A percentile compares a stretch with the other conserved stretches of the same genome.
Evolutionary conservation across 2,329 filamentous ascomycete species (phyloP).

Genomic region (Penicillium decumbens): DNA sequence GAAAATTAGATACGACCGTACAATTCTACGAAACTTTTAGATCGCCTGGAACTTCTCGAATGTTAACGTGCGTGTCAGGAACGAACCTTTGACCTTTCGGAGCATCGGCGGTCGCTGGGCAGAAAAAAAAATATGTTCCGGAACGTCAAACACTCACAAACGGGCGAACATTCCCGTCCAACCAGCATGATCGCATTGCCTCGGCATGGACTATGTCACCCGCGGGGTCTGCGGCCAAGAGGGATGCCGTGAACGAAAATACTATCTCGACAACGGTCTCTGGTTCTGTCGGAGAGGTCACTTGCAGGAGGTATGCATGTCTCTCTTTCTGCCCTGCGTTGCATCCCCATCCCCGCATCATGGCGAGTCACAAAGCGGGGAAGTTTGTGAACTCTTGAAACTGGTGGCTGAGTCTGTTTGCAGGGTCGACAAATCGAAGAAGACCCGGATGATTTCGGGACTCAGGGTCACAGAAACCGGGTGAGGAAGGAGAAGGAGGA

Average conservation of each 20-base stretch:
- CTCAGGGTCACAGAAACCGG: conserved; percentile 54
- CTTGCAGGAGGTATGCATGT: conserved; percentile 61
- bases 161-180: conserved; percentile 8
- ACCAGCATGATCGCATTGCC: conserved; percentile 30
- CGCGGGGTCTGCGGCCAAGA: conserved; percentile 52
- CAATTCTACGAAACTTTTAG: neutral
- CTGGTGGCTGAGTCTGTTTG: neutral
- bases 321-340: conserved; percentile 4
- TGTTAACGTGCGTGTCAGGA: neutral
- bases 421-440: conserved; percentile 46
- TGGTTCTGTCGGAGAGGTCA: conserved; percentile 78
- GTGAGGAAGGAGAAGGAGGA: conserved; percentile 53
- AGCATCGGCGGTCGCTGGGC: conserved; percentile 21
- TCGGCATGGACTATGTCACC: conserved; percentile 42
- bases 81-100: neutral
- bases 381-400: neutral
- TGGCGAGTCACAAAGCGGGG: conserved; percentile 3
- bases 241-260: conserved; percentile 66
- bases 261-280: conserved; percentile 69
- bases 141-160: conserved; percentile 1
- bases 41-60: neutral
- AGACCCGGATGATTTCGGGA: conserved; percentile 66
- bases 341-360: conserved; percentile 1
- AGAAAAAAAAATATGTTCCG: conserved; percentile 24
- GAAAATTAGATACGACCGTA: neutral